Conservation (phyloP, 495 filamentous ascomycete species). For the Stereocaulon alpinum region DNA sequence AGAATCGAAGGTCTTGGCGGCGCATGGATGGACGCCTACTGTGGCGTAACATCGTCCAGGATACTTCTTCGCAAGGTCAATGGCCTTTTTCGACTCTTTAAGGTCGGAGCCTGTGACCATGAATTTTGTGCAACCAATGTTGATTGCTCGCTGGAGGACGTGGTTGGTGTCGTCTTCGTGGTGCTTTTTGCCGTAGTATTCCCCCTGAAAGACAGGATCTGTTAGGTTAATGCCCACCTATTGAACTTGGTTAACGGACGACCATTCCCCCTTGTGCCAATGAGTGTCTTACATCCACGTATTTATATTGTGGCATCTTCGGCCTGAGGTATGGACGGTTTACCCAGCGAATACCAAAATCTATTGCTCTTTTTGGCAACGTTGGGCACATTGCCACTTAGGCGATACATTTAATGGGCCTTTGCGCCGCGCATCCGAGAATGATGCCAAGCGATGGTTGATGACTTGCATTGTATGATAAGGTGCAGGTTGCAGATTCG, state of each 20-base stretch:
- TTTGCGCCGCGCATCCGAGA: no score
- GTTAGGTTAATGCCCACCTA: conserved; percentile 89
- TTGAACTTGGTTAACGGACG: not conserved
- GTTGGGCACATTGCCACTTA: no score
- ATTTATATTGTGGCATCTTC: conserved; percentile 25
- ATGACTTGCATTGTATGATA: no score
- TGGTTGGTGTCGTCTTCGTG: conserved; percentile 71
- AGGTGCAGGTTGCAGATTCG: no score
- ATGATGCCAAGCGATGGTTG: no score
- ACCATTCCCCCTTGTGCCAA: not conserved
- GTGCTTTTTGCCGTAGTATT: conserved; percentile 69
- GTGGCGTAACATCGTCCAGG: conserved; percentile 77
- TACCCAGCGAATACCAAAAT: no score
- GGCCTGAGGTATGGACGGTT: not conserved
- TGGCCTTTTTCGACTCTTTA: conserved; percentile 60
- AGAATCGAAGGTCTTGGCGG: conserved; percentile 54
- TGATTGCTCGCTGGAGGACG: conserved; percentile 63
- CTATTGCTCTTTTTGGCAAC: no score
- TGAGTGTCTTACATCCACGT: conserved; percentile 46
- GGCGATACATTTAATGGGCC: no score
- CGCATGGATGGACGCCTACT: conserved; percentile 88
- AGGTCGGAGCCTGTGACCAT: conserved; percentile 93
- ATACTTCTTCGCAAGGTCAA: conserved; percentile 61
- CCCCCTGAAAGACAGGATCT: conserved; percentile 74
- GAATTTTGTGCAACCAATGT: conserved; percentile 73